These are phyloP conservation scores for Salix viminalis DNA, from an alignment of 345 rosid species.

Conservation along the genomic window DNA sequence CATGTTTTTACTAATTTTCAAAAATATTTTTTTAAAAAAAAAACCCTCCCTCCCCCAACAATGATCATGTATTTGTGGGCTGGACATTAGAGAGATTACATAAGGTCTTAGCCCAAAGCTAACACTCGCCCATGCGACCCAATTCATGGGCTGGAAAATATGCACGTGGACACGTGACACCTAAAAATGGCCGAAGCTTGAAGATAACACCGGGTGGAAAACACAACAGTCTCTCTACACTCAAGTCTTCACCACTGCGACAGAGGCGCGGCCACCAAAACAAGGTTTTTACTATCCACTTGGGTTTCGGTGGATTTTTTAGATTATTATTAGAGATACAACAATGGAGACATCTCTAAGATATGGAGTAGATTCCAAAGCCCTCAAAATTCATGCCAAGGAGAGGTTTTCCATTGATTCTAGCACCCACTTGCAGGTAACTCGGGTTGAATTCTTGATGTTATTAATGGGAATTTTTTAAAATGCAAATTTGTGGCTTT, in stretches of 20 bases:
- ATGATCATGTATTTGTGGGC: background rate
- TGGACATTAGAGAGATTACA: background rate
- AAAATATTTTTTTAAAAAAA: no score
- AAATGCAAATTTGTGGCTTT: background rate
- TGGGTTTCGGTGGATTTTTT: background rate
- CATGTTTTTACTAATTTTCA: no score
- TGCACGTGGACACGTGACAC: background rate
- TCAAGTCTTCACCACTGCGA: background rate
- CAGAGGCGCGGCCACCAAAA: background rate
- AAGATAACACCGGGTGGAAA: background rate
- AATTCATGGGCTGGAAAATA: no score
- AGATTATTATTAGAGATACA: background rate
- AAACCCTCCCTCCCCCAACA: no score
- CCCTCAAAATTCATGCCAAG: slow-evolving; percentile 80
- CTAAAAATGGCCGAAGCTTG: background rate
- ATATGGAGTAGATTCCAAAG: slow-evolving; percentile 51
- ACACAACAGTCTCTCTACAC: background rate
- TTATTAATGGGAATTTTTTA: background rate
- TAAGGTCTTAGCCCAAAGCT: background rate
- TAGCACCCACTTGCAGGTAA: slow-evolving; percentile 70
- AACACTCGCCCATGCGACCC: background rate
- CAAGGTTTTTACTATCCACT: background rate
- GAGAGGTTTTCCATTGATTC: slow-evolving; percentile 62
- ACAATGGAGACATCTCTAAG: slow-evolving; percentile 85
- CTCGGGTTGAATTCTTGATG: background rate